Conservation (phyloP, 1,284 basidiomycete species). For the Naganishia albida region DNA sequence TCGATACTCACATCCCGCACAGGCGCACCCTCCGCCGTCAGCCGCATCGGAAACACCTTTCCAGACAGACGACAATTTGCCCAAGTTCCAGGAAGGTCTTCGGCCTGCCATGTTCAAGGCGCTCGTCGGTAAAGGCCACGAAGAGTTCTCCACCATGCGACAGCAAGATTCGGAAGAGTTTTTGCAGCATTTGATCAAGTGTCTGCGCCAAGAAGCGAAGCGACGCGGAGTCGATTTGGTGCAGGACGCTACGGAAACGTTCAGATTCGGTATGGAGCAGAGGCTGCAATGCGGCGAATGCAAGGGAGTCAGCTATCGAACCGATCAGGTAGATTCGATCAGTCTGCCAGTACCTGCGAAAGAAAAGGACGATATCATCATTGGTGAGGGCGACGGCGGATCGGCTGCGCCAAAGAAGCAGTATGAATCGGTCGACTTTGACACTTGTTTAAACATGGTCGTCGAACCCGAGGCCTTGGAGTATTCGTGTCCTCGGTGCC, state of each 20-base stretch:
- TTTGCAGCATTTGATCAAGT: slow-evolving; percentile 74
- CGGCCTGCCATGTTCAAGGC: slow-evolving; percentile 83
- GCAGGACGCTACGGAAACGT: slow-evolving; percentile 69
- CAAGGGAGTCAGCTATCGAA: slow-evolving; percentile 80
- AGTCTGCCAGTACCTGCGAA: slow-evolving; percentile 76
- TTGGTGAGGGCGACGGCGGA: slow-evolving; percentile 58
- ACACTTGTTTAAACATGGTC: slow-evolving; percentile 67
- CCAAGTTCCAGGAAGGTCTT: slow-evolving; percentile 78
- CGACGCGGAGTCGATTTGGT: slow-evolving; percentile 55
- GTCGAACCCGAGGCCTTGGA: slow-evolving; percentile 71
- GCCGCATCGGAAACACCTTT: slow-evolving; percentile 39
- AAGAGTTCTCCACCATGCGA: slow-evolving; percentile 93
- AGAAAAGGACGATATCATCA: slow-evolving; percentile 56
- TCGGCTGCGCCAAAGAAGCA: slow-evolving; percentile 54
- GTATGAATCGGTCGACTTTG: slow-evolving; percentile 71
- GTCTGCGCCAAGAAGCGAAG: slow-evolving; percentile 68
- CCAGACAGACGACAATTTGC: slow-evolving; percentile 19
- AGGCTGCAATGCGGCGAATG: slow-evolving; percentile 80
- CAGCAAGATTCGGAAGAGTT: slow-evolving; percentile 99
- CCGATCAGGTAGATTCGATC: slow-evolving; percentile 74
- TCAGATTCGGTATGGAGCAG: slow-evolving; percentile 83
- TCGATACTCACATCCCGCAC: slow-evolving; percentile 74
- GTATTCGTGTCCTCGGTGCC: slow-evolving; percentile 66
- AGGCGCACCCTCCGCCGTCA: slow-evolving; percentile 40
- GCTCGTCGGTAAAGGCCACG: slow-evolving; percentile 87